Evolutionary conservation across 805 yeast genomes (phyloP), one percentile per base, ranked within the genome.

Genomic region (Tetrapisispora phaffii): DNA sequence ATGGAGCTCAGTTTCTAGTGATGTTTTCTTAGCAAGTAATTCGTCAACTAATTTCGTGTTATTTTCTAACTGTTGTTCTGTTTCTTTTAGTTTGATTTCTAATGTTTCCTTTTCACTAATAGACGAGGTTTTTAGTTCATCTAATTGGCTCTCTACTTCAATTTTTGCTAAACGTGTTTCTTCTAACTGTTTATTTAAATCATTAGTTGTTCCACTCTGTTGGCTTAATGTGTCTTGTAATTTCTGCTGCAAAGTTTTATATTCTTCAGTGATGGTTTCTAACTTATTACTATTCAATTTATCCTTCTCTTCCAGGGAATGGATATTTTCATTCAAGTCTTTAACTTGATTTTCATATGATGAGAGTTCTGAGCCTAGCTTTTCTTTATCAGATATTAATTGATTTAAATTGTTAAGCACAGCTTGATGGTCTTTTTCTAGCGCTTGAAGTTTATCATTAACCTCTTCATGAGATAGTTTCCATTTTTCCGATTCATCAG

Each of bases 1-100:
- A 31, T 48, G 47, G 4, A 60, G 26, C 21, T 60, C 57, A 21
- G 53, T 55, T 17, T 43, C 42, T 2, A 46, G 41, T 41, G 46
- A 46, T 6, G 31, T 28, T 4, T 16, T 34, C 20, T 46, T 45
- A 1, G 22, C 34, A 15, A 42, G 41, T 2, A 43, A 17, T 19
- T 38, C 29, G 7, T 36, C 20, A 13, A 51, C 26, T 17, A n/a
- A 4, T 17, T 33, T 5, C 1, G 7, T 17, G 12, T 29, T 2
- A 1, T 15, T 33, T 6, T n/a, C 47, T 43, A n/a, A 21, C 31
- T 13, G 28, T 34, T 7, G 40, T 40, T 35, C 34, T 17, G 45
- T 12, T 1, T 44, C 21, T 12, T 36, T 22, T 2, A 51, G 2
- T 24, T 37, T 35, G 8, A 10, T 10, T 36, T 47, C 21, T 5